Evolutionary conservation across 768 basidiomycete genomes (phyloP).

Genomic region (Strobilomyces confusus): DNA sequence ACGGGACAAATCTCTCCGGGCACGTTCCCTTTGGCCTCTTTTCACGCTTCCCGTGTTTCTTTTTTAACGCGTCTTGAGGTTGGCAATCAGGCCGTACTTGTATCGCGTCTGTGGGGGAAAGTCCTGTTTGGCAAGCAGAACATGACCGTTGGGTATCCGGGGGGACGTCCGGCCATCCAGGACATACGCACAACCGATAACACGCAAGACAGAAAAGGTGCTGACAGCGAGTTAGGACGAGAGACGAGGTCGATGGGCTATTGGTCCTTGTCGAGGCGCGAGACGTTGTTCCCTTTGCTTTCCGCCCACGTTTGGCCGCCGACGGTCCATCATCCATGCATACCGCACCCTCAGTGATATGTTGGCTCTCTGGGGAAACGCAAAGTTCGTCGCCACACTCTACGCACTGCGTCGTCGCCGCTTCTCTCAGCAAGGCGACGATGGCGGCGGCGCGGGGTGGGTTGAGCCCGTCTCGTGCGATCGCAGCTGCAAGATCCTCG

Average conservation of each 20-base stretch:
- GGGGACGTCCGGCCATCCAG: constrained; percentile 74
- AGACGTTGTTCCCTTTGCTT: constrained; percentile 54
- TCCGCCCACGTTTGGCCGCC: constrained; percentile 47
- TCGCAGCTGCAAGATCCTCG: constrained; percentile 74
- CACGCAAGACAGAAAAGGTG: constrained; percentile 90
- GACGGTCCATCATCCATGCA: constrained; percentile 50
- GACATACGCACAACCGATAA: constrained; percentile 74
- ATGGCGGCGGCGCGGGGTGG: constrained; percentile 73
- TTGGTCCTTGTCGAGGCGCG: constrained; percentile 71
- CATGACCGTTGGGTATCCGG: constrained; percentile 61
- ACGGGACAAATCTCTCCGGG: constrained; percentile 62
- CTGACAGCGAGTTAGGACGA: constrained; percentile 86
- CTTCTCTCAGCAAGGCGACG: constrained; percentile 80
- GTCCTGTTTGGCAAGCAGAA: constrained; percentile 68
- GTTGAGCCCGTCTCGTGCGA: constrained; percentile 76
- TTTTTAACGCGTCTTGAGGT: constrained; percentile 47
- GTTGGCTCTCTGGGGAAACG: constrained; percentile 39
- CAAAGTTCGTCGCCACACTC: constrained; percentile 83
- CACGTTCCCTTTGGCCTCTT: constrained; percentile 54
- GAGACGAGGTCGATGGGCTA: constrained; percentile 60
- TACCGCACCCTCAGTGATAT: constrained; percentile 38
- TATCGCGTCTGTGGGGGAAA: constrained; percentile 71
- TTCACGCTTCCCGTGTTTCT: constrained; percentile 61
- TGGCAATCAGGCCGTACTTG: constrained; percentile 67
- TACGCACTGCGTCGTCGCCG: constrained; percentile 82